Base-by-base conservation (phyloP, 306 rosid species). In the Prunus mongolica region DNA sequence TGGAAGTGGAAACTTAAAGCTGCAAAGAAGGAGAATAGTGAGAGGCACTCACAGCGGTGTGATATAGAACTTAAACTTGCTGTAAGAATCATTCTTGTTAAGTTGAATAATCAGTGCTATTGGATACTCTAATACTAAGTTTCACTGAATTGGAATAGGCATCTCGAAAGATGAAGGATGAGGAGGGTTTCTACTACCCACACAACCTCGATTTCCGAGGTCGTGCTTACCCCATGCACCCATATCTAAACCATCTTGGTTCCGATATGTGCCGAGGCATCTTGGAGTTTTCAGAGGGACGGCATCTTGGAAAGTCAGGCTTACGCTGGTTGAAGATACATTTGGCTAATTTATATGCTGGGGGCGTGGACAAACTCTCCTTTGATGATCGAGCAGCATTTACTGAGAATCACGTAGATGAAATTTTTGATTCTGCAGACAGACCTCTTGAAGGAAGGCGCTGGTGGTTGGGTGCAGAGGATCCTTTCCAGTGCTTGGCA, bases 391-490 rank as follows among this genome's bases (percentile, higher is more conserved):
- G 99, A 57, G 22, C 83, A 73, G 75, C 88, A 72, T 95, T 92
- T 75, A 80, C 95, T 6, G 93, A 90, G 84, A 79, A 84, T 78
- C 89, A 92, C 80, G 66, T 95, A 50, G 92, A 89, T 19, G 91
- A 87, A 63, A 87, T 95, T 75, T 89, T 92, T 46, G 97, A 95
- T 79, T 88, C 97, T 12, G 92, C 97, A 12, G 96, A 92, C 86
- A 84, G 89, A 74, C 93, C 99, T 71, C 91, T 95, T 69, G 97
- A 95, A 81, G 99, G 99, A 74, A 87, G 73, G 54, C 86, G 87
- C 25, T 95, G 99, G 99, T 95, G 99, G 99, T 77, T 92, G 87
- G 73, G 88, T 79, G 99, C 99, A 16, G 97, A 95, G 88, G 99
- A 95, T 83, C 99, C 99, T 79, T 89, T 95, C 70, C 99, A 95